Evolutionary conservation across 192 early-diverging fungal genomes (phyloP).

Genomic region (Coemansia sp.): DNA sequence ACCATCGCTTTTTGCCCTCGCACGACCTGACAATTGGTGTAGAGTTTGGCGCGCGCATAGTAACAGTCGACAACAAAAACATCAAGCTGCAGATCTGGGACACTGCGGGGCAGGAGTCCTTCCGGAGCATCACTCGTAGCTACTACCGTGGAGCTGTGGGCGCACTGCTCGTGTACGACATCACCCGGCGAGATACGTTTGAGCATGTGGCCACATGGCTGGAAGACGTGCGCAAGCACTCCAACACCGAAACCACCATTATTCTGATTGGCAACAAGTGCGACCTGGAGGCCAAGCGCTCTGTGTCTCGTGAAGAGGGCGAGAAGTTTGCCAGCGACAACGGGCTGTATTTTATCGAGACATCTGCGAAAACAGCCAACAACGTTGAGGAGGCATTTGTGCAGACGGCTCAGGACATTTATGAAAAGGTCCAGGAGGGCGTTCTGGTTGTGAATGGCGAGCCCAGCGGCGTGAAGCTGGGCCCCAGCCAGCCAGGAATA

Average conservation of each 20-base stretch:
- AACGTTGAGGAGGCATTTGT: conserved; percentile 83
- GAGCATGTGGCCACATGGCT: conserved; percentile 75
- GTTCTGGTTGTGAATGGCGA: conserved; percentile 73
- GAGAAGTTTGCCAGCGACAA: conserved; percentile 84
- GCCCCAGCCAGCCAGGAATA: conserved; percentile 59
- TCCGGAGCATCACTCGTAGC: conserved; percentile 80
- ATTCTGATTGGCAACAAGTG: conserved; percentile 92
- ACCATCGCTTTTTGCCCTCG: conserved; percentile 74
- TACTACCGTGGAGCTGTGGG: conserved; percentile 81
- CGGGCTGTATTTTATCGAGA: conserved; percentile 86
- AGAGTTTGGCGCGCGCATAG: conserved; percentile 78
- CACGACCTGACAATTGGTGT: conserved; percentile 85
- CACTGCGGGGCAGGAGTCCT: conserved; percentile 85
- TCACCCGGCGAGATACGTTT: conserved; percentile 78
- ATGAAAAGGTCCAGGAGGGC: conserved; percentile 75
- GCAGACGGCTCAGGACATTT: conserved; percentile 76
- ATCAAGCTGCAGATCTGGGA: conserved; percentile 96
- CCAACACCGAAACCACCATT: conserved; percentile 85
- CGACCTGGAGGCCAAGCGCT: conserved; percentile 77
- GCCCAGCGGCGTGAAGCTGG: conserved; percentile 60
- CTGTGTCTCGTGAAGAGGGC: conserved; percentile 82
- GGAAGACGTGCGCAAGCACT: conserved; percentile 84
- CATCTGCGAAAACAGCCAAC: conserved; percentile 82
- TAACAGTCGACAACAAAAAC: conserved; percentile 71
- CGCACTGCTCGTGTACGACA: conserved; percentile 79